A percentile compares a stretch with the other conserved stretches of the same genome.
phyloP scores from a whole-genome alignment of 306 rosid species.

The Ammopiptanthus mongolicus region DNA sequence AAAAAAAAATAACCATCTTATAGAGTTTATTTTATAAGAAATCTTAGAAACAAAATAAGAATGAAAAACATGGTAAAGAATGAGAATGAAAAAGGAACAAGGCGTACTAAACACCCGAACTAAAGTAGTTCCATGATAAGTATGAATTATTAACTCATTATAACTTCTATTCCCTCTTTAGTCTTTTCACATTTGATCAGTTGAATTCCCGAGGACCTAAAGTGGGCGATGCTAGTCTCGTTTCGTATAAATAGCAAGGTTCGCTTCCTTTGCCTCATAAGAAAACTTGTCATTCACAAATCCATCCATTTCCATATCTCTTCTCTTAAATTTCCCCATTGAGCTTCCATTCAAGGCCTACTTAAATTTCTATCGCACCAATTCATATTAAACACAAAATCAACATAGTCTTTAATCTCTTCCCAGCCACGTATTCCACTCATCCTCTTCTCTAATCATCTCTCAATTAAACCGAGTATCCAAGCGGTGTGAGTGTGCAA shows the following conservation, averaged over 20 bases:
- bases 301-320: background rate
- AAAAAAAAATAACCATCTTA: too few species aligned
- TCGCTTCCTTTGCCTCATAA: background rate
- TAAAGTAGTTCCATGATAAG: too few species aligned
- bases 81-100: too few species aligned
- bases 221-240: background rate
- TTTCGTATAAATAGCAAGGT: conserved; percentile 7
- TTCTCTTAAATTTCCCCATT: background rate
- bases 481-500: background rate
- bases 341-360: background rate
- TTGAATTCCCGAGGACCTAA: background rate
- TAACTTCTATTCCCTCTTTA: background rate
- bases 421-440: background rate
- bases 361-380: background rate
- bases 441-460: background rate
- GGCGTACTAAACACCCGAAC: too few species aligned
- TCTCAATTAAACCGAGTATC: background rate
- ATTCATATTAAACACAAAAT: background rate
- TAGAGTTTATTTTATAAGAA: too few species aligned
- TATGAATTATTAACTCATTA: too few species aligned
- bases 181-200: background rate
- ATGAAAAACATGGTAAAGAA: too few species aligned
- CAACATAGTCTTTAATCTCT: background rate
- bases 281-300: background rate
- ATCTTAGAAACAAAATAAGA: too few species aligned